A percentile compares a stretch with the other conserved stretches of the same genome.
Conservation (phyloP, 345 rosid species). For the Syzygium oleosum region DNA sequence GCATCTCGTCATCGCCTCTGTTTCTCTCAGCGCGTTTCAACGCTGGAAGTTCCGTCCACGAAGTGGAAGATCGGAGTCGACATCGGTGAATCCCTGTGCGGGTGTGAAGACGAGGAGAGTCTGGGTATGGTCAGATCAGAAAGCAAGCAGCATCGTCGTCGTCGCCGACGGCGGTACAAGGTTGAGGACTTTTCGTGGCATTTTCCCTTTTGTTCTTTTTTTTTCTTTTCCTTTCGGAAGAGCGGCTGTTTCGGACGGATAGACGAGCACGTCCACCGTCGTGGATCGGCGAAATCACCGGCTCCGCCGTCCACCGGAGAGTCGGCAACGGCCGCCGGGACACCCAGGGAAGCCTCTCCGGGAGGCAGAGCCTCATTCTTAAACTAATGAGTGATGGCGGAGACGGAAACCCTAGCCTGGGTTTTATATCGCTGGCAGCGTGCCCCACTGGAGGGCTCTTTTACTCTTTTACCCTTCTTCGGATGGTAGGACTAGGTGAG, state of each 20-base stretch:
- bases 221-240: not conserved
- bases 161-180: not conserved
- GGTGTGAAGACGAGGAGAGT: not conserved
- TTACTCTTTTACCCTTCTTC: not conserved
- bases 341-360: not conserved
- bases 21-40: not conserved
- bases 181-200: not conserved
- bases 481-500: too few relatives aligned
- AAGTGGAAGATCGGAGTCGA: not conserved
- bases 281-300: not conserved
- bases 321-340: not conserved
- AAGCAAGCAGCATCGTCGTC: not conserved
- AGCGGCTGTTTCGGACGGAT: not conserved
- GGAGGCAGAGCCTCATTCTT: not conserved
- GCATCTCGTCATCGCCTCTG: constrained; percentile 2
- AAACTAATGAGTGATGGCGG: not conserved
- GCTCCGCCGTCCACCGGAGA: not conserved
- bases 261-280: not conserved
- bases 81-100: not conserved
- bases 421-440: not conserved
- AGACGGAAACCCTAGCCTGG: not conserved
- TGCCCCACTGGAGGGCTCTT: not conserved
- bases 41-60: not conserved
- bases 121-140: not conserved
- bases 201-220: not conserved